phyloP scores from a whole-genome alignment of 768 basidiomycete genomes.

The Brasilioporus rufonigricans region DNA sequence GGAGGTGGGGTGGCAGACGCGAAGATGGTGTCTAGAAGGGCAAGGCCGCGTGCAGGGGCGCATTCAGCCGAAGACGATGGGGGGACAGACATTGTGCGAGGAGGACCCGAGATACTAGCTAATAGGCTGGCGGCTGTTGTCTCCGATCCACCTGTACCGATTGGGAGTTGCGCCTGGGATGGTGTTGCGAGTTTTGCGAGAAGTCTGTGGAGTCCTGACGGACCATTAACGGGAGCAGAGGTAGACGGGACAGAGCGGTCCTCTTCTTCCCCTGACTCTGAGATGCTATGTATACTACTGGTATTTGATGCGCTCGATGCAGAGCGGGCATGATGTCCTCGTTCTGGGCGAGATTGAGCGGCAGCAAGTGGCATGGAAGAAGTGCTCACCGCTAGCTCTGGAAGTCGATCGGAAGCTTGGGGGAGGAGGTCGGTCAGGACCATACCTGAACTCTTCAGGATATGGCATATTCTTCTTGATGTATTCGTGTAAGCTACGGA shows the following conservation, averaged over 20 bases:
- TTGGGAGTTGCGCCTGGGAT: constrained; percentile 18
- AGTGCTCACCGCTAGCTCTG: constrained; percentile 27
- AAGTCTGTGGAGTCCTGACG: constrained; percentile 43
- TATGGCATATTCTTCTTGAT: constrained; percentile 66
- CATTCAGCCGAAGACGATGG: constrained; percentile 29
- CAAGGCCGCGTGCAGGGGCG: constrained; percentile 46
- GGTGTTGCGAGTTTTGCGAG: constrained; percentile 38
- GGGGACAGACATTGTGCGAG: constrained; percentile 30
- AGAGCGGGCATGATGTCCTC: constrained; percentile 27
- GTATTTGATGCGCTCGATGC: constrained; percentile 33
- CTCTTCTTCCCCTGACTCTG: constrained; percentile 32
- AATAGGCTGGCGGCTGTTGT: constrained; percentile 44
- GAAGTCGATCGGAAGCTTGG: constrained; percentile 43
- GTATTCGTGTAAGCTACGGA: constrained; percentile 57
- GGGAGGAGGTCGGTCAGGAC: constrained; percentile 63
- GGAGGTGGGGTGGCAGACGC: constrained; percentile 54
- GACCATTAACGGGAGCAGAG: constrained; percentile 13
- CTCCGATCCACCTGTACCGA: constrained; percentile 24
- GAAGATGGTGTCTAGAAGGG: constrained; percentile 68
- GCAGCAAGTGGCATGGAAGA: background rate
- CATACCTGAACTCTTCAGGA: constrained; percentile 70
- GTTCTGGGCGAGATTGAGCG: constrained; percentile 21
- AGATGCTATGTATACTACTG: constrained; percentile 35
- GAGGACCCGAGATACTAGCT: constrained; percentile 46
- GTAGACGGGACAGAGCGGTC: constrained; percentile 10